Percentiles rank a stretch among this genome's conserved stretches.
Evolutionary conservation across 257 asterid species (phyloP).

Genomic region (Solanum bulbocastanum): DNA sequence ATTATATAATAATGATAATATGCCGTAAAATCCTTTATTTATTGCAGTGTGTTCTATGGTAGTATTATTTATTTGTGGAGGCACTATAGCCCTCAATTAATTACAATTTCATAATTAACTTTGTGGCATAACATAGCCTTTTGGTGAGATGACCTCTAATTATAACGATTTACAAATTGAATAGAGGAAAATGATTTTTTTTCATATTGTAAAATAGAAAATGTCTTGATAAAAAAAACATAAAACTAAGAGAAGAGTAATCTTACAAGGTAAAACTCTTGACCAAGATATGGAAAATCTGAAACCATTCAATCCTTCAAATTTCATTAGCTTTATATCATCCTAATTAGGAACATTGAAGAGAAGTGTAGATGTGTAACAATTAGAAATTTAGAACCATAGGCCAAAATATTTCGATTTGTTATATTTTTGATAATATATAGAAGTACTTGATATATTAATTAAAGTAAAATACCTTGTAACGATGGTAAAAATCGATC

Average conservation of each 20-base stretch:
- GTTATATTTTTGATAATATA: background rate
- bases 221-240: background rate
- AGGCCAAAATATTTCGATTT: background rate
- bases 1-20: too few relatives aligned
- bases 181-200: background rate
- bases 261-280: background rate
- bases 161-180: background rate
- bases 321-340: background rate
- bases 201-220: background rate
- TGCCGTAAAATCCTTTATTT: rapidly evolving
- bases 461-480: background rate
- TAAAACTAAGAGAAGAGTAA: background rate
- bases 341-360: background rate
- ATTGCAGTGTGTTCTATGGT: background rate
- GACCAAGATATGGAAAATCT: background rate
- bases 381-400: background rate
- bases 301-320: background rate
- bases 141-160: background rate
- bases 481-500: background rate
- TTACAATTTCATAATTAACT: background rate
- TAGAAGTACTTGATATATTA: background rate
- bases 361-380: background rate
- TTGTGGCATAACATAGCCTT: background rate
- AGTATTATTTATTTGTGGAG: background rate
- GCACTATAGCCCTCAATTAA: background rate